Percentiles rank a stretch among this genome's conserved stretches.
These are phyloP conservation scores for Solanum hybrid DNA, from an alignment of 305 asterid species.

Conservation along the genomic window DNA sequence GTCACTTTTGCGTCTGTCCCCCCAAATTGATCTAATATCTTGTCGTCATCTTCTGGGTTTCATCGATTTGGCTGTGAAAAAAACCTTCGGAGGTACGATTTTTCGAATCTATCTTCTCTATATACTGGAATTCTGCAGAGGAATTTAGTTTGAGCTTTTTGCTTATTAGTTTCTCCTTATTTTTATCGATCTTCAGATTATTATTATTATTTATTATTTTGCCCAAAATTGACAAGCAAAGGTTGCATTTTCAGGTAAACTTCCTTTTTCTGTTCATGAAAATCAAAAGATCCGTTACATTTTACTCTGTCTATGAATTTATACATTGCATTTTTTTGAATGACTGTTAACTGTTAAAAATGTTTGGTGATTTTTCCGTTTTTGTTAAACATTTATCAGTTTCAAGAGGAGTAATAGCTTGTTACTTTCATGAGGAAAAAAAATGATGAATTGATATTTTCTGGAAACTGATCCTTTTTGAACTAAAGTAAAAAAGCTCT, in stretches of 20 bases:
- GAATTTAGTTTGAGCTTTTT: neutral
- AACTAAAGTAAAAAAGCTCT: neutral
- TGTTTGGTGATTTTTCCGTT: neutral
- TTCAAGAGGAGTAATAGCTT: neutral
- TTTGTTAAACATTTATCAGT: neutral
- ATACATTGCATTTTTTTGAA: neutral
- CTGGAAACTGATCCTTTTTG: neutral
- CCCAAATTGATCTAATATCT: neutral
- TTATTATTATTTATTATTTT: neutral
- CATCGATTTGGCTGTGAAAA: neutral
- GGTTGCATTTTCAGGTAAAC: neutral
- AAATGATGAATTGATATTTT: neutral
- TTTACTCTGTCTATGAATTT: neutral
- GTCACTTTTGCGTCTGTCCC: neutral
- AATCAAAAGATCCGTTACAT: neutral
- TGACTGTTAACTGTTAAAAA: neutral
- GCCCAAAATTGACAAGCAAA: neutral
- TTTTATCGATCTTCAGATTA: neutral
- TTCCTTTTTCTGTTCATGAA: neutral
- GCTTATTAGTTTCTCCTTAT: neutral
- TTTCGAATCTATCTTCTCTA: neutral
- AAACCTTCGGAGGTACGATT: neutral
- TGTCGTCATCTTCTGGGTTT: neutral
- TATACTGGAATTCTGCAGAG: neutral
- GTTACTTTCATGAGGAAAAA: neutral